Percentiles rank a stretch among this genome's conserved stretches.
These are phyloP conservation scores for Pseudocercospora vitis DNA, from an alignment of 2,329 filamentous ascomycete genomes.

Conservation along the genomic window DNA sequence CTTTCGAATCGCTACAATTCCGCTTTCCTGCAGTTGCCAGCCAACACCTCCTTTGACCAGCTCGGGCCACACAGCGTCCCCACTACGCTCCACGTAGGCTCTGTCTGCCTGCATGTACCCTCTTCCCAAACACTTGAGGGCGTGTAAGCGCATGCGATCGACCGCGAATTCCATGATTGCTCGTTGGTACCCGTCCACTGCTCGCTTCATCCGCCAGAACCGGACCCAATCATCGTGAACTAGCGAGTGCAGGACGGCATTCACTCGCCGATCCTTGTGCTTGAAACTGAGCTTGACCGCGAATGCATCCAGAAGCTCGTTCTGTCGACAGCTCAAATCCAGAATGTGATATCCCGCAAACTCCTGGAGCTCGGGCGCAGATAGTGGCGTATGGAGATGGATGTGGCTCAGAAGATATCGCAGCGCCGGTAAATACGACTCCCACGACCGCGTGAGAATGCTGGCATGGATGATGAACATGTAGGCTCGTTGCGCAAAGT, in stretches of 20 bases:
- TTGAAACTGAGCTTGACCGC: constrained; percentile 60
- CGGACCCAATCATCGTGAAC: constrained; percentile 78
- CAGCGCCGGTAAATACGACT: constrained; percentile 87
- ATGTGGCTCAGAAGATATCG: constrained; percentile 73
- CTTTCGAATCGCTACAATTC: constrained; percentile 73
- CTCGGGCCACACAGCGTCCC: constrained; percentile 70
- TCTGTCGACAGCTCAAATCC: constrained; percentile 82
- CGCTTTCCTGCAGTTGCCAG: constrained; percentile 70
- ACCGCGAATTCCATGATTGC: constrained; percentile 81
- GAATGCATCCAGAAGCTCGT: constrained; percentile 72
- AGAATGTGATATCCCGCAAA: constrained; percentile 79
- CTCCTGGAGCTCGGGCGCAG: constrained; percentile 71
- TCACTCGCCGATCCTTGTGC: constrained; percentile 67
- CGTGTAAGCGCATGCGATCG: constrained; percentile 69
- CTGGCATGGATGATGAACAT: constrained; percentile 86
- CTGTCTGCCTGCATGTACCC: constrained; percentile 74
- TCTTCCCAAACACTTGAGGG: constrained; percentile 81
- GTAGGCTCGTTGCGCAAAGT: constrained; percentile 85
- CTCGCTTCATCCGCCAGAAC: constrained; percentile 70
- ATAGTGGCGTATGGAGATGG: constrained; percentile 65
- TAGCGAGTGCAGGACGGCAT: constrained; percentile 67
- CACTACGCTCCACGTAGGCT: constrained; percentile 66
- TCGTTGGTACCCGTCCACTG: constrained; percentile 77
- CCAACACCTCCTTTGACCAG: constrained; percentile 73
- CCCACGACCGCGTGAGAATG: constrained; percentile 76